Base-by-base conservation (phyloP, 768 basidiomycete species). In the Hygrophoropsis aurantiaca region DNA sequence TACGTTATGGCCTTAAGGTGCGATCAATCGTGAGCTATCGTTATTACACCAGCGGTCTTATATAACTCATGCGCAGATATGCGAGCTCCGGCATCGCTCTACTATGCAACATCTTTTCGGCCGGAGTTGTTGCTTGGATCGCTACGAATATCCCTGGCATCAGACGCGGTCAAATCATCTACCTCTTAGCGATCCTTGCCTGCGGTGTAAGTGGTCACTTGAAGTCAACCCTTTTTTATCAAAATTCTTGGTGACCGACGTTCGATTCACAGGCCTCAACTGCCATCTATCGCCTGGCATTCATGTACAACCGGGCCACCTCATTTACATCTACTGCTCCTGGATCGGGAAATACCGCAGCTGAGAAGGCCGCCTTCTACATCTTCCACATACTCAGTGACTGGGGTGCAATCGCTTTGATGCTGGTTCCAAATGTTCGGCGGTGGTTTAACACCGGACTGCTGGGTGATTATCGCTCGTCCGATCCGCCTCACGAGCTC, bases 381-480 rank as follows among this genome's bases (percentile, higher is more conserved):
- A 52, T 75, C 11, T 69, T 74, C 46, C 74, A 76, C 43, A 60
- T 70, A n/a, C 53, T 75, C 3, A 74, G 74, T 2, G 75, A 76
- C 49, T 75, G 72, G 72, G 30, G 73, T 19, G 58, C 64, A 7
- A 60, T 50, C 34, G 45, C 52, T 8, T 41, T 67, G 16, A 42
- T 74, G 19, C 56, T 72, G 27, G 51, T 52, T 35, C 44, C 59
- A 25, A 71, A 73, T 42, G 53, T 68, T 11, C 54, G 55, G 19
- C 47, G 58, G 11, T 54, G 62, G n/a, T 66, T 63, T 41, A 49
- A 54, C 24, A 62, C 59, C 9, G 66, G 62, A n/a, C 36, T 50
- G 32, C 56, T 51, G 39, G 67, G 59, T 8, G 53, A 54, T n/a
- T 54, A 46, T 50, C 51, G 46, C n/a, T n/a, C n/a, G n/a, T n/a